Evolutionary conservation across 2,329 filamentous ascomycete species (phyloP).

Genomic region (Aspergillus eucalypticola): DNA sequence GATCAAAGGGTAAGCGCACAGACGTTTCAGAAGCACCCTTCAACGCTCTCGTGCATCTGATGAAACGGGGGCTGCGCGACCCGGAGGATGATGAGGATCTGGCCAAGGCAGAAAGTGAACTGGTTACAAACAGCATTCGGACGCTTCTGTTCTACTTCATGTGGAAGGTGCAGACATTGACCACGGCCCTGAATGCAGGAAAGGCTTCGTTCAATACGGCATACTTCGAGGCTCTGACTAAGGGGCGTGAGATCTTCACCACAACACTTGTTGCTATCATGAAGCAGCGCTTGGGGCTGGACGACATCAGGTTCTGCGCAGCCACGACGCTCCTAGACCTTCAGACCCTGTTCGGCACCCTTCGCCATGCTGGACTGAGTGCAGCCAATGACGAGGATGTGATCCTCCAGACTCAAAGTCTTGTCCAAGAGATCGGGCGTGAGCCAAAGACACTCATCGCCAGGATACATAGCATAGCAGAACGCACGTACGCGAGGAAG

Average conservation of each 20-base stretch:
- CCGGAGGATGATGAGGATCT: conserved; percentile 66
- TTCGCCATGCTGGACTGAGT: conserved; percentile 56
- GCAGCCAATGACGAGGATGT: conserved; percentile 46
- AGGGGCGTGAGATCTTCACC: conserved; percentile 56
- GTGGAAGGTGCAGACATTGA: conserved; percentile 76
- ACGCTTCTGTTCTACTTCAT: conserved; percentile 86
- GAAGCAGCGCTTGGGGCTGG: conserved; percentile 57
- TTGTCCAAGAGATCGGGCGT: conserved; percentile 69
- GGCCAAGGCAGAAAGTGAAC: conserved; percentile 75
- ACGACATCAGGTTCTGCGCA: conserved; percentile 74
- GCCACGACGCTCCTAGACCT: conserved; percentile 79
- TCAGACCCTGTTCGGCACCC: conserved; percentile 73
- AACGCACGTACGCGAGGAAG: conserved; percentile 75
- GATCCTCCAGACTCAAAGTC: conserved; percentile 57
- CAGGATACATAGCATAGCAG: conserved; percentile 73
- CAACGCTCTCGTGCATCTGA: conserved; percentile 71
- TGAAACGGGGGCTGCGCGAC: conserved; percentile 69
- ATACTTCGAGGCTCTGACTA: conserved; percentile 68
- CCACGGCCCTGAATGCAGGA: conserved; percentile 54
- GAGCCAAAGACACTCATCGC: conserved; percentile 67
- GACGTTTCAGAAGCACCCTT: conserved; percentile 46
- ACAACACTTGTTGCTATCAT: conserved; percentile 53
- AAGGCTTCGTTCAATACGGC: conserved; percentile 62
- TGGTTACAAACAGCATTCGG: conserved; percentile 74
- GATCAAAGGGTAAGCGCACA: conserved; percentile 43